Conservation (phyloP, 129 eudicot species). For the Flaveria trinervia region DNA sequence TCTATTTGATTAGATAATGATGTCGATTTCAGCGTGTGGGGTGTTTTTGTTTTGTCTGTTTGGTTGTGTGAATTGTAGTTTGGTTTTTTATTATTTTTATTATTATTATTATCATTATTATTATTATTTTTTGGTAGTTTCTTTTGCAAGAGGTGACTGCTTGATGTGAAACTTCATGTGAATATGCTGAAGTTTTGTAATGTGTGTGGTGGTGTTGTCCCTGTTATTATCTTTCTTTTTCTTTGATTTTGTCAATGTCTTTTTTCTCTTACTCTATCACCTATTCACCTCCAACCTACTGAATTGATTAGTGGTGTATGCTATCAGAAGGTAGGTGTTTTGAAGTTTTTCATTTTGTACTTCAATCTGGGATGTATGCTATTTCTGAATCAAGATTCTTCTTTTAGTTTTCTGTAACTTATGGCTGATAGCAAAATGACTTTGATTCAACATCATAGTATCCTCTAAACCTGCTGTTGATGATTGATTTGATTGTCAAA, state of each 20-base stretch:
- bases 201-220: slow-evolving; percentile 37
- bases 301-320: not conserved
- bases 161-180: slow-evolving; percentile 64
- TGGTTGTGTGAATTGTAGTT: slow-evolving; percentile 8
- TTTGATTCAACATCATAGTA: not conserved
- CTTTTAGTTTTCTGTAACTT: not conserved
- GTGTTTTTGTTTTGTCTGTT: slow-evolving; percentile 25
- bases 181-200: slow-evolving; percentile 39
- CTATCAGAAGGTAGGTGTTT: slow-evolving; percentile 20
- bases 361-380: not conserved
- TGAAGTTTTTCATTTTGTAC: not conserved
- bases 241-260: not conserved
- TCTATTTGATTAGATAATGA: slow-evolving; percentile 22
- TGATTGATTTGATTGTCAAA: slow-evolving; percentile 5
- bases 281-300: slow-evolving; percentile 9
- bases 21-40: slow-evolving; percentile 13
- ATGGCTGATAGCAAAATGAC: not conserved
- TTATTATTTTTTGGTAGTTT: not conserved
- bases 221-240: slow-evolving; percentile 27
- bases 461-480: not conserved
- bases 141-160: slow-evolving; percentile 36
- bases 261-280: slow-evolving; percentile 20
- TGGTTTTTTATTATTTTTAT: not conserved
- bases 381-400: not conserved
- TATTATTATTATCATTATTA: not conserved